Evolutionary conservation across 2,329 filamentous ascomycete species (phyloP).

Genomic region (Colletotrichum camelliae): DNA sequence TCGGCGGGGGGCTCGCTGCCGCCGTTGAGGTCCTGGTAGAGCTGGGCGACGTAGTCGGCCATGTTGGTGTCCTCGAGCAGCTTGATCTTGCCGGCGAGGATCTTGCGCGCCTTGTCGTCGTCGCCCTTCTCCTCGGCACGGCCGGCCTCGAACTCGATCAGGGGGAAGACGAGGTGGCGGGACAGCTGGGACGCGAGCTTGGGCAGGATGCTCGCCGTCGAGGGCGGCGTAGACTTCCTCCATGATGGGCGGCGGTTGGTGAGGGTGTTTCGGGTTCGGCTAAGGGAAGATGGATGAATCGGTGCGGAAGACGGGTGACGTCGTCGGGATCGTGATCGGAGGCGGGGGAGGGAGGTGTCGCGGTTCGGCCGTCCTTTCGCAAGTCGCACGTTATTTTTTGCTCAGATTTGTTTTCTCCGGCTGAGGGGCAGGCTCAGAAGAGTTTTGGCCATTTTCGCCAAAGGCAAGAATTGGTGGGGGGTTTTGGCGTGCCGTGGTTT

Average conservation of each 20-base stretch:
- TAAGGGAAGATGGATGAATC: neutral
- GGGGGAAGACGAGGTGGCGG: constrained; percentile 93
- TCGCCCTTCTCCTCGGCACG: constrained; percentile 79
- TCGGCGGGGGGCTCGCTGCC: constrained; percentile 80
- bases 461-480: constrained; percentile 24
- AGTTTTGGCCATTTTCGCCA: constrained; percentile 26
- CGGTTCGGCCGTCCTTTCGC: constrained; percentile 9
- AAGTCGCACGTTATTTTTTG: constrained; percentile 4
- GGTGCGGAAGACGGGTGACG: neutral
- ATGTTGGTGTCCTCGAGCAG: constrained; percentile 98
- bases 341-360: constrained; percentile 10
- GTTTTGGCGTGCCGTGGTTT: constrained; percentile 20
- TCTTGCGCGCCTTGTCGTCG: constrained; percentile 65
- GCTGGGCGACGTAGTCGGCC: constrained; percentile 93
- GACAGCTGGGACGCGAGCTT: constrained; percentile 92
- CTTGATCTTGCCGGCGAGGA: constrained; percentile 88
- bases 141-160: constrained; percentile 88
- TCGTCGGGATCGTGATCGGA: constrained; percentile 28
- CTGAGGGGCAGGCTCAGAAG: constrained; percentile 21
- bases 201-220: constrained; percentile 68
- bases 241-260: constrained; percentile 19
- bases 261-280: neutral
- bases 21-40: constrained; percentile 89
- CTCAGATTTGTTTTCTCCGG: constrained; percentile 8
- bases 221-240: constrained; percentile 24